Conservation (phyloP, 225 moss, liverwort and hornwort genomes). For the Ulota crispa region DNA sequence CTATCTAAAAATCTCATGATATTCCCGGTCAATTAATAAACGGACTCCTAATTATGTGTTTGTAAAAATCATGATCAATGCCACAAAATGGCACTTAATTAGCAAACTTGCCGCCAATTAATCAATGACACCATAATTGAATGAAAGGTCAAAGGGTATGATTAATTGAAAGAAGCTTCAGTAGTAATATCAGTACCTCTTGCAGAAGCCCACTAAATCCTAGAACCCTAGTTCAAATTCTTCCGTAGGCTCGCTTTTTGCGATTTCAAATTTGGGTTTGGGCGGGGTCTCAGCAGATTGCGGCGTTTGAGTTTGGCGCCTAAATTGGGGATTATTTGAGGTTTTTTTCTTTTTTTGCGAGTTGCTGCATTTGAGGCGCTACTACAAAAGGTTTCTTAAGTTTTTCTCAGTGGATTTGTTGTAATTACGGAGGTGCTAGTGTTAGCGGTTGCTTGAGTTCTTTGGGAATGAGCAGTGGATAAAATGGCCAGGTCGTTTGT, state of each 20-base stretch:
- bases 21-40: not conserved
- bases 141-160: not conserved
- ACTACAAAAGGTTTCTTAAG: too few species aligned
- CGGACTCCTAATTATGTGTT: not conserved
- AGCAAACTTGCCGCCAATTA: not conserved
- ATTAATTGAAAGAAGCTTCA: not conserved
- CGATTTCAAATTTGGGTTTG: too few species aligned
- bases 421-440: not conserved
- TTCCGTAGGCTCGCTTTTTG: too few species aligned
- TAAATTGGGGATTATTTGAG: too few species aligned
- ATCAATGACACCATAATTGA: not conserved
- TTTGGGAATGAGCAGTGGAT: constrained; percentile 8
- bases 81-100: not conserved
- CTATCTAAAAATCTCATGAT: not conserved
- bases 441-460: not conserved
- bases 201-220: not conserved
- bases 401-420: not conserved
- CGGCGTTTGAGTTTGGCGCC: too few species aligned
- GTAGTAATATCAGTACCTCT: not conserved
- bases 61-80: not conserved
- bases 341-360: too few species aligned
- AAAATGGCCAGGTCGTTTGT: constrained; percentile 26
- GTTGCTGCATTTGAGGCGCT: too few species aligned
- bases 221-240: too few species aligned
- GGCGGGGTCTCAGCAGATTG: too few species aligned